phyloP scores from a whole-genome alignment of 2,329 filamentous ascomycete genomes.

The Rhytidhysteron rufulum region DNA sequence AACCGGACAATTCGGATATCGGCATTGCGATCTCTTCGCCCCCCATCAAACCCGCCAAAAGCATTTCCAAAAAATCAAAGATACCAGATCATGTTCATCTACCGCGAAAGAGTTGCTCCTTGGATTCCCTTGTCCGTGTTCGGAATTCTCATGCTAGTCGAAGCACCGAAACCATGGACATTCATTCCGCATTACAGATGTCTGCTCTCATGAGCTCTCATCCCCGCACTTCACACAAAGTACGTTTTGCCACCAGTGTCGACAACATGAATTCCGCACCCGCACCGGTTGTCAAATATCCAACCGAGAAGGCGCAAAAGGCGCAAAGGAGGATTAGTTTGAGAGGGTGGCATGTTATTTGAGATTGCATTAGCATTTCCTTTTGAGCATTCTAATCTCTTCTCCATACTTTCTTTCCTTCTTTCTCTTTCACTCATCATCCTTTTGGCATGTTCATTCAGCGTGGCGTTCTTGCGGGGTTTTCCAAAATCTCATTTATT shows the following conservation, averaged over 20 bases:
- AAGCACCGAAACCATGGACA: neutral
- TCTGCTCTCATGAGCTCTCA: neutral
- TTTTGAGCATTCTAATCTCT: neutral
- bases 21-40: neutral
- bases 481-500: neutral
- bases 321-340: neutral
- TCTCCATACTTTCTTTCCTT: constrained; percentile 1
- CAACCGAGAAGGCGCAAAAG: neutral
- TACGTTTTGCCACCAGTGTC: neutral
- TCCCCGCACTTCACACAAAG: too few relatives aligned
- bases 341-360: neutral
- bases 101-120: neutral
- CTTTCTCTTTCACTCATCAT: neutral
- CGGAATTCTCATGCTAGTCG: neutral
- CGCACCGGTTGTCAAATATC: neutral
- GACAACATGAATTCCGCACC: neutral
- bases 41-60: neutral
- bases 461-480: neutral
- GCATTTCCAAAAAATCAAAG: neutral
- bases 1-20: neutral
- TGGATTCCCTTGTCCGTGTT: neutral
- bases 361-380: neutral
- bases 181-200: constrained; percentile 1
- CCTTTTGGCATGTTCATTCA: neutral
- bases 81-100: neutral